Evolutionary conservation across 768 basidiomycete species (phyloP).

Genomic region (Trametes cinnabarina): DNA sequence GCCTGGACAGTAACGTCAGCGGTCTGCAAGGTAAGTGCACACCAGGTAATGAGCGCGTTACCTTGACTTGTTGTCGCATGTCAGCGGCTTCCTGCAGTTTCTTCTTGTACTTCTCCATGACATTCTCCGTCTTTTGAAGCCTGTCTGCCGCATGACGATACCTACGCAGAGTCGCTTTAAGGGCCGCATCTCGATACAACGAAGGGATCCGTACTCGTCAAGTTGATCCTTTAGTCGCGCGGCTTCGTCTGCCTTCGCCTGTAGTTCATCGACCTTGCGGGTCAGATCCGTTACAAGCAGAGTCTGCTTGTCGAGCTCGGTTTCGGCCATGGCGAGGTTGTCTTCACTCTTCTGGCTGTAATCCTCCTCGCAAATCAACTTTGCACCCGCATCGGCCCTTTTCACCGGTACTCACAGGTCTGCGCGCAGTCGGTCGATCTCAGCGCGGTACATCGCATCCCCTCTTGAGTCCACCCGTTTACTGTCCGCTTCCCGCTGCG

Average conservation of each 20-base stretch:
- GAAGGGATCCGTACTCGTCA: conserved; percentile 69
- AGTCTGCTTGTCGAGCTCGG: conserved; percentile 80
- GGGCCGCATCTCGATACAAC: background rate
- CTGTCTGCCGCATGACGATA: conserved; percentile 91
- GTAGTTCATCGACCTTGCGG: conserved; percentile 78
- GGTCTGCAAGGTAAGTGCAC: background rate
- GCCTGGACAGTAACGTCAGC: conserved; percentile 45
- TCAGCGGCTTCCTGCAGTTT: conserved; percentile 95
- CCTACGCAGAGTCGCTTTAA: conserved; percentile 38
- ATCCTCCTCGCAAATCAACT: conserved; percentile 31
- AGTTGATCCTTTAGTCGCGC: conserved; percentile 85
- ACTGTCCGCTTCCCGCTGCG: conserved; percentile 56
- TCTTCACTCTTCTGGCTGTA: conserved; percentile 92
- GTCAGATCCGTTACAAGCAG: conserved; percentile 67
- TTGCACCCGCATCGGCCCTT: background rate
- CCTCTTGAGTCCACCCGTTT: conserved; percentile 63
- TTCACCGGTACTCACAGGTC: conserved; percentile 71
- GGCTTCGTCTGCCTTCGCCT: conserved; percentile 73
- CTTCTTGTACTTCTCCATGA: conserved; percentile 98
- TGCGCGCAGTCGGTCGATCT: conserved; percentile 75
- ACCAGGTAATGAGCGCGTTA: conserved; percentile 31
- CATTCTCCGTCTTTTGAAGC: conserved; percentile 91
- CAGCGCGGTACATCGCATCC: conserved; percentile 72
- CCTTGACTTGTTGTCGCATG: conserved; percentile 82
- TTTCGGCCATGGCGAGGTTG: conserved; percentile 77